These are phyloP conservation scores for Lactarius trivialis DNA, from an alignment of 768 basidiomycete species.

Conservation along the genomic window DNA sequence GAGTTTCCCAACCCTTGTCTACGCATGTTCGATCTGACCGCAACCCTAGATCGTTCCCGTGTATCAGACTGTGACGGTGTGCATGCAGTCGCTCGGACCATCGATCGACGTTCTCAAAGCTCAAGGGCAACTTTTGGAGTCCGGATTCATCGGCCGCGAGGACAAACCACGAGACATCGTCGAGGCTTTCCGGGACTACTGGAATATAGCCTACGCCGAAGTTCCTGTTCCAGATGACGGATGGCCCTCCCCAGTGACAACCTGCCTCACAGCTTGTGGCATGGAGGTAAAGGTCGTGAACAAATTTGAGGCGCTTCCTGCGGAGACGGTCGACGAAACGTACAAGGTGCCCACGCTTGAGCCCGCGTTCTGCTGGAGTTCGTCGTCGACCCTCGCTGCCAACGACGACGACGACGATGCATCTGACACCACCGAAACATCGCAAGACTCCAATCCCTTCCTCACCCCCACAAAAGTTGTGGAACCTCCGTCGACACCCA, in stretches of 20 bases:
- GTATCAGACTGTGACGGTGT: slow-evolving; percentile 53
- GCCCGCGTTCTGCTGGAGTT: slow-evolving; percentile 10
- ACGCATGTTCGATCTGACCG: slow-evolving; percentile 9
- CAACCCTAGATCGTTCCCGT: slow-evolving; percentile 50
- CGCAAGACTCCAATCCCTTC: slow-evolving; percentile 8
- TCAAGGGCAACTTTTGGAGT: slow-evolving; percentile 47
- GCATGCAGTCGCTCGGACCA: slow-evolving; percentile 42
- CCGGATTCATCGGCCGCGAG: slow-evolving; percentile 48
- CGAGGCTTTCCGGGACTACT: slow-evolving; percentile 57
- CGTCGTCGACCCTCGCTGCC: slow-evolving; percentile 17
- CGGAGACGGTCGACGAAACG: not conserved
- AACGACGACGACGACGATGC: slow-evolving; percentile 14
- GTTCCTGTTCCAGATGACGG: slow-evolving; percentile 38
- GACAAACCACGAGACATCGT: slow-evolving; percentile 40
- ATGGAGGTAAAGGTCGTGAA: slow-evolving; percentile 12
- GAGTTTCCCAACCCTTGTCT: slow-evolving; percentile 24
- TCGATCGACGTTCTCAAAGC: slow-evolving; percentile 37
- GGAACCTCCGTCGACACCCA: slow-evolving; percentile 17
- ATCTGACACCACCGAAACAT: slow-evolving; percentile 8
- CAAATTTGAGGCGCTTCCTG: slow-evolving; percentile 4
- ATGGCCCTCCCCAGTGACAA: slow-evolving; percentile 47
- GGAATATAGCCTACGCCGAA: slow-evolving; percentile 44
- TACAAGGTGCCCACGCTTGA: not conserved
- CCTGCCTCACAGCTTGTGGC: slow-evolving; percentile 29
- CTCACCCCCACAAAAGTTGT: not conserved